A percentile compares a stretch with the other conserved stretches of the same genome.
phyloP scores from a whole-genome alignment of 768 basidiomycete genomes.

The Boletus huronensis region DNA sequence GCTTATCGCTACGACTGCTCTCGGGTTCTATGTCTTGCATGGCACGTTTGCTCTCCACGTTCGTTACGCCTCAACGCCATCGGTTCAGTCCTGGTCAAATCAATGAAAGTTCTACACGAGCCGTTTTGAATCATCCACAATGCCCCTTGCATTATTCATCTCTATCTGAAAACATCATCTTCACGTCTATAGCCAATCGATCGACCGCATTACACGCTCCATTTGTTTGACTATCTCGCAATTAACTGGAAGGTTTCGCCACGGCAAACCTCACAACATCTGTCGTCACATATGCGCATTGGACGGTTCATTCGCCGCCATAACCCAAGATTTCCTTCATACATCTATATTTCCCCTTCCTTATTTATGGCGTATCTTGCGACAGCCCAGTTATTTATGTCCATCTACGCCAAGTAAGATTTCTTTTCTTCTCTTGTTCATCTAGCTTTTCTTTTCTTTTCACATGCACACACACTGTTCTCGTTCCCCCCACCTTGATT shows the following conservation, averaged over 20 bases:
- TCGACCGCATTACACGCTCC: constrained; percentile 27
- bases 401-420: constrained; percentile 25
- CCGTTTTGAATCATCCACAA: constrained; percentile 14
- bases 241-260: constrained; percentile 10
- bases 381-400: constrained; percentile 30
- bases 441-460: not conserved
- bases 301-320: constrained; percentile 30
- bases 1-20: constrained; percentile 10
- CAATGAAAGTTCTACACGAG: constrained; percentile 6
- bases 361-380: constrained; percentile 33
- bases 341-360: constrained; percentile 14
- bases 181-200: constrained; percentile 19
- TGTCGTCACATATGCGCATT: constrained; percentile 28
- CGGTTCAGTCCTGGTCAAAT: constrained; percentile 10
- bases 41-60: constrained; percentile 14
- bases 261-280: constrained; percentile 16
- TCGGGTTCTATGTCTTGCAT: constrained; percentile 10
- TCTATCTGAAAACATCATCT: constrained; percentile 20
- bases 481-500: not conserved
- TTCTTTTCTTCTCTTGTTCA: not conserved
- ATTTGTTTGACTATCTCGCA: constrained; percentile 30
- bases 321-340: constrained; percentile 10
- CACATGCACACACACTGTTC: constrained; percentile 5
- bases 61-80: constrained; percentile 15
- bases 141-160: constrained; percentile 18